Percentiles rank a stretch among this genome's conserved stretches.
phyloP scores from a whole-genome alignment of 2,329 filamentous ascomycete species.

The Claviceps spartinae region DNA sequence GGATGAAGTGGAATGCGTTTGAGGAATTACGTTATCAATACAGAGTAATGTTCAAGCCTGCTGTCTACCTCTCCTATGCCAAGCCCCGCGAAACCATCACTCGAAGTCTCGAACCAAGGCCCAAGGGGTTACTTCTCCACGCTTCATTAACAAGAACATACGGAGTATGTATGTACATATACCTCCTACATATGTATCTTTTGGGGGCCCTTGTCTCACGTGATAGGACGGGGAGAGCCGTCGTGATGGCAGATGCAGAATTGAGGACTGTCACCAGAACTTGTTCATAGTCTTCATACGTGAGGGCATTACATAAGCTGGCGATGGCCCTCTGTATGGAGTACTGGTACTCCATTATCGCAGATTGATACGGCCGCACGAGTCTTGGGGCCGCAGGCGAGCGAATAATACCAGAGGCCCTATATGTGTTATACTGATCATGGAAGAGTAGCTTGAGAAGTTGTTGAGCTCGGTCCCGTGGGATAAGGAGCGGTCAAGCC shows the following conservation, averaged over 20 bases:
- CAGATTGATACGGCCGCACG: too few relatives aligned
- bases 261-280: not conserved
- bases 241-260: not conserved
- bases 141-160: not conserved
- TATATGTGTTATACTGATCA: too few relatives aligned
- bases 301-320: too few relatives aligned
- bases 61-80: too few relatives aligned
- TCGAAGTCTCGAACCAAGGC: not conserved
- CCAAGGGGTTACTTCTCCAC: not conserved
- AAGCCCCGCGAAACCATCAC: not conserved
- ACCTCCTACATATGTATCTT: not conserved
- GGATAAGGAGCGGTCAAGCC: too few relatives aligned
- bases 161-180: too few relatives aligned
- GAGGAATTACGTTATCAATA: not conserved
- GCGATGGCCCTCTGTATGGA: too few relatives aligned
- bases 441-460: too few relatives aligned
- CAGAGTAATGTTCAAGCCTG: not conserved
- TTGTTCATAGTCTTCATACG: not conserved
- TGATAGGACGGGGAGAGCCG: not conserved
- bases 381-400: too few relatives aligned
- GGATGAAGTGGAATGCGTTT: not conserved
- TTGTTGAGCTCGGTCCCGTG: too few relatives aligned
- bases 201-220: not conserved
- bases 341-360: too few relatives aligned
- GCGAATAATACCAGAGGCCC: too few relatives aligned